A percentile compares a stretch with the other conserved stretches of the same genome.
Conservation (phyloP, 2,329 filamentous ascomycete genomes). For the Talaromyces sp. region DNA sequence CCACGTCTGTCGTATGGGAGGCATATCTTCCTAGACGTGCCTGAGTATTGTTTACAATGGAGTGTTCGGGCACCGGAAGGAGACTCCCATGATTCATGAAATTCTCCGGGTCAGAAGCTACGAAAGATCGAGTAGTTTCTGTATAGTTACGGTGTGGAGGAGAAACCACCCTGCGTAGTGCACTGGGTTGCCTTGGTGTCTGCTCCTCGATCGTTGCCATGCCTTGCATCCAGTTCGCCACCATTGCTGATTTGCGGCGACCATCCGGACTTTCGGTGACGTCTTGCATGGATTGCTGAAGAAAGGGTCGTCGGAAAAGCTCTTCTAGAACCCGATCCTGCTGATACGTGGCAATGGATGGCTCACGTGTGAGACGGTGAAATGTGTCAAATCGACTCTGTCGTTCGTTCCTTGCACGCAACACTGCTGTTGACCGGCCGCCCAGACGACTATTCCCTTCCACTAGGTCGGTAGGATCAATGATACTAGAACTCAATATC, state of each 20-base stretch:
- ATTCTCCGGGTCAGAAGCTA: constrained; percentile 54
- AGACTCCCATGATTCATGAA: constrained; percentile 29
- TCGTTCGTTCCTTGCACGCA: constrained; percentile 56
- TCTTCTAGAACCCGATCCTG: constrained; percentile 89
- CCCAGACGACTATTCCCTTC: constrained; percentile 58
- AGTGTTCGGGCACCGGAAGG: constrained; percentile 35
- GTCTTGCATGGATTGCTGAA: constrained; percentile 55
- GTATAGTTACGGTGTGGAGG: constrained; percentile 49
- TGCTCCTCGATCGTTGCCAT: constrained; percentile 56
- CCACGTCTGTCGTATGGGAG: constrained; percentile 67
- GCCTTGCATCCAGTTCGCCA: constrained; percentile 83
- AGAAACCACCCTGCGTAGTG: constrained; percentile 33
- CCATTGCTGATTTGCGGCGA: constrained; percentile 70
- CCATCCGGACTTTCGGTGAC: constrained; percentile 56
- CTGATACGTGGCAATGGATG: constrained; percentile 80
- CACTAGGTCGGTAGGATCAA: constrained; percentile 80
- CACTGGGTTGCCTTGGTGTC: constrained; percentile 54
- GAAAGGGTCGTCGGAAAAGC: constrained; percentile 71
- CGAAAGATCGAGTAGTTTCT: constrained; percentile 47
- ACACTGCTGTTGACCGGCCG: constrained; percentile 44
- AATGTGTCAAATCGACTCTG: constrained; percentile 59
- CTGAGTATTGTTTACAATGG: constrained; percentile 23
- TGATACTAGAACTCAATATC: constrained; percentile 68
- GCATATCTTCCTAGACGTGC: constrained; percentile 38
- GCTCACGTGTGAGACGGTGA: constrained; percentile 65